Percentiles rank a stretch among this genome's conserved stretches.
These are phyloP conservation scores for Coleophoma cylindrospora DNA, from an alignment of 2,329 filamentous ascomycete genomes.

Conservation along the genomic window DNA sequence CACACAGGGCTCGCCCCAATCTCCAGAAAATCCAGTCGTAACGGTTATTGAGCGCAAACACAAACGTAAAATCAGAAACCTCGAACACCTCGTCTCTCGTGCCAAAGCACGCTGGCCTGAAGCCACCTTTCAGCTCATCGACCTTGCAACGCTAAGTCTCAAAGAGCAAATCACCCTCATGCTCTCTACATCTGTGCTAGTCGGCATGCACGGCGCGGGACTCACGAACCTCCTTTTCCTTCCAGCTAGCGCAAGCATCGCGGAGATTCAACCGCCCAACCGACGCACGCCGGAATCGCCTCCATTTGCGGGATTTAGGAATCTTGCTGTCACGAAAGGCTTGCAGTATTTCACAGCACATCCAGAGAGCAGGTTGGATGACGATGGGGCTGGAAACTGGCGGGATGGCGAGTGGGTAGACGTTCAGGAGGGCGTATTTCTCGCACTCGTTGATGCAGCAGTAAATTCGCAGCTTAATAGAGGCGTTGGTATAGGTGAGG, in stretches of 20 bases:
- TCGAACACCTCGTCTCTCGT: constrained; percentile 6
- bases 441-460: constrained; percentile 10
- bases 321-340: constrained; percentile 4
- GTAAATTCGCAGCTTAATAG: constrained; percentile 8
- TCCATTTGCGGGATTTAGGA: constrained; percentile 5
- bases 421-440: constrained; percentile 12
- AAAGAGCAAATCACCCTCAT: constrained; percentile 16
- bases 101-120: constrained; percentile 12
- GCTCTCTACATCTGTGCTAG: constrained; percentile 13
- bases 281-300: background rate
- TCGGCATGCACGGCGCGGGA: constrained; percentile 19
- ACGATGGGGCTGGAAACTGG: constrained; percentile 6
- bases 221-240: constrained; percentile 21
- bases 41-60: constrained; percentile 16
- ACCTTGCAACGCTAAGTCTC: constrained; percentile 13
- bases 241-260: constrained; percentile 14
- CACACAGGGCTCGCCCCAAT: background rate
- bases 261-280: constrained; percentile 8
- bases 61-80: constrained; percentile 12
- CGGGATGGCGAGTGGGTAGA: constrained; percentile 13
- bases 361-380: constrained; percentile 1
- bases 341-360: constrained; percentile 10
- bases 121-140: constrained; percentile 10
- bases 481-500: constrained; percentile 2
- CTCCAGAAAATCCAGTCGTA: constrained; percentile 6